Base-by-base conservation (phyloP, 2,329 filamentous ascomycete species). In the Penicillium sp. region DNA sequence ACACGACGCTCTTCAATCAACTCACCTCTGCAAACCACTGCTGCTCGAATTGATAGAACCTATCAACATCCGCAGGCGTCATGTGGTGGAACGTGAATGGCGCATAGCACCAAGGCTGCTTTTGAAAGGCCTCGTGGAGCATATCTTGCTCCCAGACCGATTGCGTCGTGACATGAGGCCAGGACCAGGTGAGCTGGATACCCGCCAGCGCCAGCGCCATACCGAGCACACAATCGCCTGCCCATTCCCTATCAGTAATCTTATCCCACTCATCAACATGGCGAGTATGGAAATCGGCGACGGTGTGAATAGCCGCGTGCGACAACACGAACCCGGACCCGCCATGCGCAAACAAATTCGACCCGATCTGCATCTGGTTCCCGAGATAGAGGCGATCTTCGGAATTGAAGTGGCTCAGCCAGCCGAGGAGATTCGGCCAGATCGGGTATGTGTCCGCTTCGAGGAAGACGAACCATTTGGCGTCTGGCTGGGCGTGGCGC, bases 361-460 rank as follows among this genome's bases (percentile, higher is more conserved):
- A 64, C 11, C 70, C 75, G 39, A 79, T 78, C 62, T 72, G 69
- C 71, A 79, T 79, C 53, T 78, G 76, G 49, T 78, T 78, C 11
- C 79, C 81, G 21, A 82, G 71, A 63, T 83, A 84, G 39, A 73
- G 67, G 7, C 75, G 74, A 45, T 77, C 63, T 6, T 61, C 62
- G 1, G 75, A 57, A 58, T 84, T 75, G 47, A 79, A 73, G 21
- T 75, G 67, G 8, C 68, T 68, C 29, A 85, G 70, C 79, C 79
- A 84, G 13, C 71, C 68, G n/a, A 81, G 59, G 36, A 83, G 59
- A 50, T 80, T 81, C 43, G 73, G 67, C 72, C 81, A 81, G 43
- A 82, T 66, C 14, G 83, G 66, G 58, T 81, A 83, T 0, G 80
- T 82, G 60, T 85, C 82, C 2, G 79, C 76, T 59, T 84, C 81